Evolutionary conservation across 345 rosid genomes (phyloP), one percentile per base, ranked within the genome.

Genomic region (Murraya paniculata): DNA sequence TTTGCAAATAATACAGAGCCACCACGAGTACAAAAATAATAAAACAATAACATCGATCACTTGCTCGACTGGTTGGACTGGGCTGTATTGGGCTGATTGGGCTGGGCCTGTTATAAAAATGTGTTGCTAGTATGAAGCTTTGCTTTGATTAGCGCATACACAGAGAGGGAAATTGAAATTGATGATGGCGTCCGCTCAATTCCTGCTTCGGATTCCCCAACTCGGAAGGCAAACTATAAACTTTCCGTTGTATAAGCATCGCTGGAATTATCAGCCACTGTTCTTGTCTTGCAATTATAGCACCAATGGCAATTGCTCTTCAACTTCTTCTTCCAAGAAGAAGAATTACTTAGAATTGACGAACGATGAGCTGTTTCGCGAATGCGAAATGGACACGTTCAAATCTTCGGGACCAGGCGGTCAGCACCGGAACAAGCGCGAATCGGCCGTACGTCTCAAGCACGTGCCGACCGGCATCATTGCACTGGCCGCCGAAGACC

Each of bases 361-460:
- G 22, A 94, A 96, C 67, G 95, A 88, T 36, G 97, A 92, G 74
- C 87, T 96, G 76, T 90, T 92, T 91, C 89, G 81, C 73, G 91
- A 92, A 73, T 96, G 98, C 79, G 88, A 88, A 71, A 83, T 92
- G 83, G 87, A 64, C 66, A 92, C 91, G 0, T 96, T 87, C 78
- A 92, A 90, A 82, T 81, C 93, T 6, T 94, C 97, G 22, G 97
- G 98, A 1, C 97, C 97, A 1, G 99, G 98, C 19, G 98, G 99
- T 48, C 99, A 96, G 77, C 99, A 94, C 90, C 91, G 99, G 45
- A 96, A 96, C 86, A 96, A 96, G 73, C 94, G 98, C 7, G 99
- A 94, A 80, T 89, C 98, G 18, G 98, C 98, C 50, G 97, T 96
- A 19, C 90, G 98, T 28, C 81, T 96, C 72, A 94, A 89, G 89